Evolutionary conservation across 2,329 filamentous ascomycete species (phyloP), one percentile per base, ranked within the genome.

Genomic region (Periglandula ipomoeae): DNA sequence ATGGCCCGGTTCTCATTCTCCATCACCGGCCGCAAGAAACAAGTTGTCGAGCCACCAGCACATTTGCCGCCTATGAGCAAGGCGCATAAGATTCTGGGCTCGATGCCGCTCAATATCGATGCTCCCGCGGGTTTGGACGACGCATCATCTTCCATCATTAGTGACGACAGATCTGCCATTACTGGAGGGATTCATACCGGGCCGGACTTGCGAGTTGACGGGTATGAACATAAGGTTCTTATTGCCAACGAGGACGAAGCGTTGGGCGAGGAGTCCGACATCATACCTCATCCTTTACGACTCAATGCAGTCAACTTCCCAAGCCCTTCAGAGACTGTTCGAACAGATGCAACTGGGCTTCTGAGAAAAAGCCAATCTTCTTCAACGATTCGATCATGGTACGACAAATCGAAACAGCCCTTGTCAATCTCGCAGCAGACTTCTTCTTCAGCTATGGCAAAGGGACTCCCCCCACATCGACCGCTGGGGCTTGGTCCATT

Each of bases 351-450:
- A 65, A 66, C 20, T 70, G 70, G 3, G 71, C 66, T 48, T 51
- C 59, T 76, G 32, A 67, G 70, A 37, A 72, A 76, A 44, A 72
- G 70, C 27, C 67, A 70, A 41, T 81, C 78, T 2, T 72, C 67
- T 34, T 78, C 76, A 4, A 79, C 76, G n/a, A 71, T 79, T 50
- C 67, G 67, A 27, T 77, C 76, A 1, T 77, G 73, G 61, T 81
- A 81, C 59, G 76, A 81, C 61, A 74, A 75, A 57, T 60, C 72
- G 5, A 78, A 76, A 56, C 68, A 76, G 43, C 75, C 76, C 10
- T 66, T 80, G 5, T 69, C 74, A n/a, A 72, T 79, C 51, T 78
- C 76, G 1, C 77, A 79, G 56, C 77, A 81, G 58, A 79, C 78
- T 0, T 79, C 76, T 0, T 73, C 69, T 39, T 78, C 76, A 1